phyloP scores from a whole-genome alignment of 169 alveolate species.

The Plasmodium gonderi region DNA sequence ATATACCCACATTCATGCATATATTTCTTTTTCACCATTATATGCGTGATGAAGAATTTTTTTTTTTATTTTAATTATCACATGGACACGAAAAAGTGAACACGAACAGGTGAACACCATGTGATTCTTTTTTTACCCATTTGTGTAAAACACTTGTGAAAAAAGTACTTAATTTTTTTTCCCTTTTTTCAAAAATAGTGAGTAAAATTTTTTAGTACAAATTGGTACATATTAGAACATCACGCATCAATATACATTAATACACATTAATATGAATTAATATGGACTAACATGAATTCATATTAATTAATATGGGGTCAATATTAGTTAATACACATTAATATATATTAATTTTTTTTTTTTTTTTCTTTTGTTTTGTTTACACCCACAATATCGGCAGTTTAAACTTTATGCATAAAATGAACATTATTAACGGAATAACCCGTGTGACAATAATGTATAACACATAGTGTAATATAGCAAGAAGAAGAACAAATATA shows the following conservation, averaged over 20 bases:
- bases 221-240: background rate
- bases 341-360: too few species aligned
- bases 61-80: background rate
- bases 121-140: background rate
- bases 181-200: background rate
- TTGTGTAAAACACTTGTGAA: background rate
- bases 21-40: background rate
- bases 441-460: too few species aligned
- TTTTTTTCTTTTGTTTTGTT: too few species aligned
- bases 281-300: too few species aligned
- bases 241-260: background rate
- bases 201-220: background rate
- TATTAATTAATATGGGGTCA: too few species aligned
- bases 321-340: too few species aligned
- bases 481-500: background rate
- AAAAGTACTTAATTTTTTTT: background rate
- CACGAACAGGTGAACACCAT: background rate
- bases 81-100: background rate
- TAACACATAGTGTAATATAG: background rate
- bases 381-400: too few species aligned
- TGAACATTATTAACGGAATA: too few species aligned
- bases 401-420: too few species aligned
- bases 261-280: too few species aligned
- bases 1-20: background rate
- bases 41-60: background rate